phyloP scores from a whole-genome alignment of 2,329 filamentous ascomycete species.

The Neobulgaria alba region DNA sequence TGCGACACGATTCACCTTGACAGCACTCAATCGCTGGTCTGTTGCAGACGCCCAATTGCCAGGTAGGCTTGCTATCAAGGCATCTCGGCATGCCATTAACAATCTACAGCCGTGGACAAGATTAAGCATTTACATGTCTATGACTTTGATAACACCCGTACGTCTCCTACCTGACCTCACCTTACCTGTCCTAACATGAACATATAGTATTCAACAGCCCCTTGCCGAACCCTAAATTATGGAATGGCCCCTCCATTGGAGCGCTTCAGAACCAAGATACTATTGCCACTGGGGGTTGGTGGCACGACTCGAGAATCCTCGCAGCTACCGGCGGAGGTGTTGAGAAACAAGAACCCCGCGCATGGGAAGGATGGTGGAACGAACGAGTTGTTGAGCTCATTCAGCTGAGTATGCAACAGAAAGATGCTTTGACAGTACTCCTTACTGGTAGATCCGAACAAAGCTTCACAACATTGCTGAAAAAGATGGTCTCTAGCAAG shows the following conservation, averaged over 20 bases:
- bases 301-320: conserved; percentile 86
- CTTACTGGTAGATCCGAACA: conserved; percentile 78
- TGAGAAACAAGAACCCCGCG: conserved; percentile 71
- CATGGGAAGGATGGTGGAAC: conserved; percentile 95
- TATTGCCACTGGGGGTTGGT: conserved; percentile 86
- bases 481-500: conserved; percentile 70
- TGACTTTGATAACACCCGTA: conserved; percentile 95
- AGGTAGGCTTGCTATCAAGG: conserved; percentile 32
- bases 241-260: conserved; percentile 72
- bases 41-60: conserved; percentile 65
- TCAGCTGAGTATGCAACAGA: conserved; percentile 70
- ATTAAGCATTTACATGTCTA: conserved; percentile 85
- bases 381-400: conserved; percentile 80
- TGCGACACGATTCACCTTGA: conserved; percentile 46
- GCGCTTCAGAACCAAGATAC: conserved; percentile 66
- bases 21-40: conserved; percentile 77
- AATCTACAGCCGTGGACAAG: conserved; percentile 44
- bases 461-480: conserved; percentile 69
- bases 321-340: conserved; percentile 76
- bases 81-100: conserved; percentile 12
- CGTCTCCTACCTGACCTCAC: conserved; percentile 26
- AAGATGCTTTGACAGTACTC: conserved; percentile 75
- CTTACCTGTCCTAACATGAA: background rate
- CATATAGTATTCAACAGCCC: conserved; percentile 77
- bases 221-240: conserved; percentile 79